phyloP scores from a whole-genome alignment of 2,329 filamentous ascomycete species.

The Myriangium duriaei region DNA sequence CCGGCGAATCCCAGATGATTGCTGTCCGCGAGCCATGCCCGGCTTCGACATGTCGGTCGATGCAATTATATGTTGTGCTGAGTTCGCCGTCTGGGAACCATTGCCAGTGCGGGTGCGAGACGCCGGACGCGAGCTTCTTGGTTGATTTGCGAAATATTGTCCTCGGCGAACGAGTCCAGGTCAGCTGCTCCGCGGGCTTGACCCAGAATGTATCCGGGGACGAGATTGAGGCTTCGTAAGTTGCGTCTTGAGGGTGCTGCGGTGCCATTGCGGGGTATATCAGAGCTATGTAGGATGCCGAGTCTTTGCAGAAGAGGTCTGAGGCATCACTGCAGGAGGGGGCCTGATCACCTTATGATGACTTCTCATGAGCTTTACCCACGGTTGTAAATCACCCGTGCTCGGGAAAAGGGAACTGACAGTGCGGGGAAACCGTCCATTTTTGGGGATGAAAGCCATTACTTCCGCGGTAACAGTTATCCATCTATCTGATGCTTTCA shows the following conservation, averaged over 20 bases:
- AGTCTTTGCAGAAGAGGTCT: no score
- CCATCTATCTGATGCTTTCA: no score
- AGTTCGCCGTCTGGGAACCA: slow-evolving; percentile 89
- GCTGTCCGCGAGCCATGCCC: slow-evolving; percentile 64
- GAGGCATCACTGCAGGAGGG: no score
- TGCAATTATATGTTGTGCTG: slow-evolving; percentile 81
- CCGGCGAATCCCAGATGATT: slow-evolving; percentile 79
- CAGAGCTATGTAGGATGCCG: no score
- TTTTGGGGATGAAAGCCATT: no score
- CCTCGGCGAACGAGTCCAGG: slow-evolving; percentile 69
- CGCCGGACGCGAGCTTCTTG: slow-evolving; percentile 51
- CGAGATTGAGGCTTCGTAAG: slow-evolving; percentile 22
- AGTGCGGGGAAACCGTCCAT: neutral
- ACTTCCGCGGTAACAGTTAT: no score
- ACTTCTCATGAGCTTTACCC: neutral
- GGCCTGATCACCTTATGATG: neutral
- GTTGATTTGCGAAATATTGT: slow-evolving; percentile 46
- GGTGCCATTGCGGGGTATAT: slow-evolving; percentile 13
- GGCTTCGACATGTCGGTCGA: slow-evolving; percentile 74
- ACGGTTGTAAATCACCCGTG: neutral
- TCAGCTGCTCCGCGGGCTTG: slow-evolving; percentile 49
- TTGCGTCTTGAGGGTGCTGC: slow-evolving; percentile 23
- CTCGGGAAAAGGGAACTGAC: neutral
- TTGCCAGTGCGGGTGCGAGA: slow-evolving; percentile 64
- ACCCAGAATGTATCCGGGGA: slow-evolving; percentile 26